These are phyloP conservation scores for Lactifluus hygrophoroides DNA, from an alignment of 768 basidiomycete species.

Conservation along the genomic window DNA sequence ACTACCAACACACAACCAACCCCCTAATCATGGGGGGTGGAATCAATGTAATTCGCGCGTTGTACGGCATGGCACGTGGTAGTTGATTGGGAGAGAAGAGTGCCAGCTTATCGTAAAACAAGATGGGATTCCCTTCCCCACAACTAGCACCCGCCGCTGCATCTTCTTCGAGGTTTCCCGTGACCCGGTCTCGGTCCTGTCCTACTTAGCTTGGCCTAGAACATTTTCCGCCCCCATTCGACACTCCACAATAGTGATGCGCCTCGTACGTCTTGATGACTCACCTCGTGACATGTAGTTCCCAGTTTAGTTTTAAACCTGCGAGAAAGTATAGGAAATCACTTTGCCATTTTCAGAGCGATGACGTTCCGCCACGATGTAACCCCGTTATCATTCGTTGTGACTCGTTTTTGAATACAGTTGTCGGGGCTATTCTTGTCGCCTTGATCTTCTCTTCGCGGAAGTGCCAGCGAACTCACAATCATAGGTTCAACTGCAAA, in stretches of 20 bases:
- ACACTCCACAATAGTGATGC: background rate
- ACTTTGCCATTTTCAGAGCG: background rate
- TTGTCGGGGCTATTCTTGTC: too few relatives aligned
- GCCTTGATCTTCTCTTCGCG: background rate
- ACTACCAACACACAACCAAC: too few relatives aligned
- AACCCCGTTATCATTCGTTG: constrained; percentile 1
- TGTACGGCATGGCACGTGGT: constrained; percentile 1
- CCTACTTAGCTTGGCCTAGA: constrained; percentile 3
- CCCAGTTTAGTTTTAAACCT: too few relatives aligned
- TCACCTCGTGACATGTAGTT: background rate
- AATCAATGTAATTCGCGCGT: background rate
- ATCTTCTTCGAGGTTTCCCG: background rate
- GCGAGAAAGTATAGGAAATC: background rate
- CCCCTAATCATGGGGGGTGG: background rate
- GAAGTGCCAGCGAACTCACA: background rate
- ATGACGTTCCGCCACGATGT: constrained; percentile 13
- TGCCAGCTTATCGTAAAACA: too few relatives aligned
- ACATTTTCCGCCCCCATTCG: background rate
- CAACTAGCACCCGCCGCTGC: background rate
- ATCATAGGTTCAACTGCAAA: background rate
- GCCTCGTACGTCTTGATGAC: background rate
- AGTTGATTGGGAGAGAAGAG: background rate
- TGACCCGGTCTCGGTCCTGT: background rate
- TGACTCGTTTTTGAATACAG: too few relatives aligned
- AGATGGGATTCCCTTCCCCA: too few relatives aligned